Conservation (phyloP, 2,329 filamentous ascomycete species). For the Xylariaceae sp. region DNA sequence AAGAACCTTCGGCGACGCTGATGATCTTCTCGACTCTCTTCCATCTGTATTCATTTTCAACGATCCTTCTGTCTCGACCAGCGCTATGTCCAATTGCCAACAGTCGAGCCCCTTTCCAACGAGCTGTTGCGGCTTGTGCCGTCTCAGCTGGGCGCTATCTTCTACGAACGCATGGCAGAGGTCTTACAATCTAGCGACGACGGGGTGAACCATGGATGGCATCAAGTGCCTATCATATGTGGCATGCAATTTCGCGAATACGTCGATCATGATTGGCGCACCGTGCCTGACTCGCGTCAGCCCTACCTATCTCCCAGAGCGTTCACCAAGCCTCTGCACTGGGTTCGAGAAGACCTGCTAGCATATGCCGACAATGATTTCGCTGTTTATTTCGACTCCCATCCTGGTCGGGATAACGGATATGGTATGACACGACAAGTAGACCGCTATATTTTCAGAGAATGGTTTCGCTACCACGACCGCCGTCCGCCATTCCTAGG, state of each 20-base stretch:
- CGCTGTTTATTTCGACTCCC: neutral
- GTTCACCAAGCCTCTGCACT: neutral
- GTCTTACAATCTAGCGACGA: neutral
- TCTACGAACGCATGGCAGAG: neutral
- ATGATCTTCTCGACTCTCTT: constrained; percentile 1
- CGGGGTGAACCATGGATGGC: neutral
- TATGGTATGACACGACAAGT: neutral
- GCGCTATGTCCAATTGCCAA: constrained; percentile 8
- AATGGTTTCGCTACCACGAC: constrained; percentile 8
- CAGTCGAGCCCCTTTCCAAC: neutral
- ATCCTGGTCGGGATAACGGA: neutral
- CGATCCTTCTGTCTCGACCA: constrained; percentile 5
- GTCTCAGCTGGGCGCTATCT: neutral
- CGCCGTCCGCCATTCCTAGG: constrained; percentile 7
- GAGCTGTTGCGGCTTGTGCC: neutral
- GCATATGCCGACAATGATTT: neutral
- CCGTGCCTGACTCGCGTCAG: too few species aligned
- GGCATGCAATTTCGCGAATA: neutral
- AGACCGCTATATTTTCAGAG: constrained; percentile 7
- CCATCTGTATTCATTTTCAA: neutral
- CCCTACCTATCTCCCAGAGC: neutral
- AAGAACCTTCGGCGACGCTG: too few species aligned
- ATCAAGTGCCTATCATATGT: neutral
- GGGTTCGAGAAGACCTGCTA: neutral
- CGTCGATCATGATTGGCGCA: too few species aligned